phyloP scores from a whole-genome alignment of 768 basidiomycete species.

The Rhodocollybia butyracea region DNA sequence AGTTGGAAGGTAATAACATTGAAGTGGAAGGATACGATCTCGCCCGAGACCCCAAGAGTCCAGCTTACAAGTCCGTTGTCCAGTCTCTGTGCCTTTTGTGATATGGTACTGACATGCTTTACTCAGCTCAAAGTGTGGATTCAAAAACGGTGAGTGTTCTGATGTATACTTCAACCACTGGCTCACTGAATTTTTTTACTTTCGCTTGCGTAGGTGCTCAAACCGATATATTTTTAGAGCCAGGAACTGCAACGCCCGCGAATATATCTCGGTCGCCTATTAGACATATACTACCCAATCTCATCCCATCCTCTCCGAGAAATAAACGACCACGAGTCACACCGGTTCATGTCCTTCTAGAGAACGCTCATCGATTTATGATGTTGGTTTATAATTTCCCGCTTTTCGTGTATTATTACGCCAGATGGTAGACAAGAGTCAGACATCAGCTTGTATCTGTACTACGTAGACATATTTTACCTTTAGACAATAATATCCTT shows the following conservation, averaged over 20 bases:
- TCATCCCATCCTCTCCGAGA: neutral
- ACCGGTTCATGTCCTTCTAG: neutral
- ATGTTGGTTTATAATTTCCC: slow-evolving; percentile 3
- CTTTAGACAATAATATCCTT: too few relatives aligned
- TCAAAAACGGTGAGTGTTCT: slow-evolving; percentile 24
- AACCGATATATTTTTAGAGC: slow-evolving; percentile 10
- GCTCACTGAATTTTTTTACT: neutral
- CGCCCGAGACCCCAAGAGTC: slow-evolving; percentile 37
- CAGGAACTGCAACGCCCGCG: neutral
- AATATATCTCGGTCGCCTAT: neutral
- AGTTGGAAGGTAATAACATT: slow-evolving; percentile 41
- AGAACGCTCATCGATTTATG: neutral
- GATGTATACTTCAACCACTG: neutral
- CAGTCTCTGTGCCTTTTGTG: too few relatives aligned
- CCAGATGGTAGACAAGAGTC: neutral
- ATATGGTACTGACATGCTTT: too few relatives aligned
- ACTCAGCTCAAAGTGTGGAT: slow-evolving; percentile 32
- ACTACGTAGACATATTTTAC: too few relatives aligned
- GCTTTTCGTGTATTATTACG: slow-evolving; percentile 5
- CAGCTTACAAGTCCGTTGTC: slow-evolving; percentile 39
- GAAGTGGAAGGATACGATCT: slow-evolving; percentile 36
- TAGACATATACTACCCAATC: neutral
- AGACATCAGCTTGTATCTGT: too few relatives aligned
- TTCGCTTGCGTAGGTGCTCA: slow-evolving; percentile 6
- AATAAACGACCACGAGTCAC: neutral